Base-by-base conservation (phyloP, 352 stramenopile species). In the Pythium dissotocum region DNA sequence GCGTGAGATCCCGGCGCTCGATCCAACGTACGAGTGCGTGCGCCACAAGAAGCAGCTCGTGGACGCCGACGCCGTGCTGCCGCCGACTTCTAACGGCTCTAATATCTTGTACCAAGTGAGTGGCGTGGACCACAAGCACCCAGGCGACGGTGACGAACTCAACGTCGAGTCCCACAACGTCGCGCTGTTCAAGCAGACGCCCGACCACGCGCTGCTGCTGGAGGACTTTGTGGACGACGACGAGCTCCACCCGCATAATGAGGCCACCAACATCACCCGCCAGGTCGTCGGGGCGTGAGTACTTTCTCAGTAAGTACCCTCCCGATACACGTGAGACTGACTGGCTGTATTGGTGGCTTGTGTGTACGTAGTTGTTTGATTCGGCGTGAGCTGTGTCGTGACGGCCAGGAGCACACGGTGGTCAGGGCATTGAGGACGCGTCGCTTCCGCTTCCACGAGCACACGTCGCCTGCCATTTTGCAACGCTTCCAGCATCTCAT, bases 171-270 rank as follows among this genome's bases (percentile, higher is more conserved):
- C 33, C 35, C 70, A 38, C 35, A 61, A 62, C 33, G 60, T 65
- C 51, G 69, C 49, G 5, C 56, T 66, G 61, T 78, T 67, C 65
- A 67, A 68, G 38, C 48, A 68, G 30, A 68, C 65, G 0, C 44
- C 63, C 12, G 48, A 63, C 44, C 71, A 73, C 57, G 70, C 51
- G 21, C 33, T 76, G 24, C 21, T 67, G 32, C 10, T 76, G 2
- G 78, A 61, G 66, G 70, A 76, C 58, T 73, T 67, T 61, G 60
- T 79, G 1, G 71, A 75, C 36, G 58, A 62, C 35, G 70, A 76
- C 35, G 70, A 76, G n/a, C 46, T 76, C 8, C 70, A 71, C 30
- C 70, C 70, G 8, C 24, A 66, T 10, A 28, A 59, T 7, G n/a
- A 51, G 1, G 38, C 51, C 40, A 76, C 60, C 35, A 73, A 58